Percentiles rank a stretch among this genome's conserved stretches.
These are phyloP conservation scores for Juncus effusus DNA, from an alignment of 176 grass and related monocot genomes.

Conservation along the genomic window DNA sequence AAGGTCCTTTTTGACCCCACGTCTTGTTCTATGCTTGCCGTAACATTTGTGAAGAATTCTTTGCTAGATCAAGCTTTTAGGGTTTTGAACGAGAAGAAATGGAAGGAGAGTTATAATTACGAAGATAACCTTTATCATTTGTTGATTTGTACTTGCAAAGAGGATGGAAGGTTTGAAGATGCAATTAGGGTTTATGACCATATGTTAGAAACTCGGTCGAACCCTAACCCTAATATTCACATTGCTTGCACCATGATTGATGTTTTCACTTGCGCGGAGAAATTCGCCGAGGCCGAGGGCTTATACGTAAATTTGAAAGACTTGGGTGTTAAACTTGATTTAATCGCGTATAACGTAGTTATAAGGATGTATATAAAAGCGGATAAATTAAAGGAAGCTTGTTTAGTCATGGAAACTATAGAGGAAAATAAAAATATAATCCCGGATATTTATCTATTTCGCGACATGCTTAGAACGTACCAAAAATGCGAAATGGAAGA, in stretches of 20 bases:
- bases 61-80: slow-evolving; percentile 63
- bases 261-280: slow-evolving; percentile 60
- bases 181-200: slow-evolving; percentile 61
- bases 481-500: slow-evolving; percentile 57
- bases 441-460: slow-evolving; percentile 83
- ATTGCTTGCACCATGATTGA: slow-evolving; percentile 85
- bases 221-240: slow-evolving; percentile 69
- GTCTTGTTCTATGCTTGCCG: slow-evolving; percentile 74
- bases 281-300: slow-evolving; percentile 65
- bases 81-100: slow-evolving; percentile 74
- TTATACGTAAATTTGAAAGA: slow-evolving; percentile 56
- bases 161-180: slow-evolving; percentile 47
- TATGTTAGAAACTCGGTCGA: slow-evolving; percentile 44
- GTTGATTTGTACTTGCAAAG: slow-evolving; percentile 90
- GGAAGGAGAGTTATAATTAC: slow-evolving; percentile 61
- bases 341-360: slow-evolving; percentile 81
- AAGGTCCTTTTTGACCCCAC: slow-evolving; percentile 61
- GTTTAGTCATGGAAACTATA: slow-evolving; percentile 73
- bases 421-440: slow-evolving; percentile 71
- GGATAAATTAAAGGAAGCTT: slow-evolving; percentile 47
- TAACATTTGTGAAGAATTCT: slow-evolving; percentile 64
- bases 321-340: slow-evolving; percentile 46
- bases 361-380: slow-evolving; percentile 87
- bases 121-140: slow-evolving; percentile 85
- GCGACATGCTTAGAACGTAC: slow-evolving; percentile 81